phyloP scores from a whole-genome alignment of 2,329 filamentous ascomycete species.

The Pseudogymnoascus sp. region DNA sequence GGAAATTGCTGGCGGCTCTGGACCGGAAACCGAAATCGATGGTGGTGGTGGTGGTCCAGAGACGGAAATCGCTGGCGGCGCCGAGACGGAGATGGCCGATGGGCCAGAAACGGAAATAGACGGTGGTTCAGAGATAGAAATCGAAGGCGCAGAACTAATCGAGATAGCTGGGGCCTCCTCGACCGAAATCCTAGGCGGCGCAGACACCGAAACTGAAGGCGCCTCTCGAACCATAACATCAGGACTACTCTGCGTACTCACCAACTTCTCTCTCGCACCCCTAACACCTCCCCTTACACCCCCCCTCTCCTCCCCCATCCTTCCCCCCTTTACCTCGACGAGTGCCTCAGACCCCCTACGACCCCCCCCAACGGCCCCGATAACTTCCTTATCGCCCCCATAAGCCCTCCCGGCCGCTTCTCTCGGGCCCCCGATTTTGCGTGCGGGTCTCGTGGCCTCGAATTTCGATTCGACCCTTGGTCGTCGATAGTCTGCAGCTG shows the following conservation, averaged over 20 bases:
- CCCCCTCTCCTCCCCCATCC: background rate
- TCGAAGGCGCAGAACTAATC: constrained; percentile 20
- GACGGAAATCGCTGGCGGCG: constrained; percentile 27
- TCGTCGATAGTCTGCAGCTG: constrained; percentile 33
- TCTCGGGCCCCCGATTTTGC: background rate
- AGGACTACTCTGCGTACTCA: background rate
- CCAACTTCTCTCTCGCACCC: background rate
- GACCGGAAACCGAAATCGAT: constrained; percentile 42
- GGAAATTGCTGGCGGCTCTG: constrained; percentile 26
- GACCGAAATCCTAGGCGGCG: background rate
- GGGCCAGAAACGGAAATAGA: constrained; percentile 21
- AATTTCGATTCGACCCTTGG: constrained; percentile 1
- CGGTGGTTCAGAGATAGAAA: constrained; percentile 26
- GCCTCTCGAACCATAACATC: background rate
- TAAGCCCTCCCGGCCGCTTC: background rate
- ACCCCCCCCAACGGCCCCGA: background rate
- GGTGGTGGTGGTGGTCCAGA: constrained; percentile 31
- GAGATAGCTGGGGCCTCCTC: background rate
- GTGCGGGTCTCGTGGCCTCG: background rate
- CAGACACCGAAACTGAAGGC: background rate
- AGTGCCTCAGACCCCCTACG: background rate
- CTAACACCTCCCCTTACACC: background rate
- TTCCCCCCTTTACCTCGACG: background rate
- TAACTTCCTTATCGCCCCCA: background rate
- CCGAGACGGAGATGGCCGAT: constrained; percentile 39